Evolutionary conservation across 2,329 filamentous ascomycete genomes (phyloP).

Genomic region (Monosporascus sp.): DNA sequence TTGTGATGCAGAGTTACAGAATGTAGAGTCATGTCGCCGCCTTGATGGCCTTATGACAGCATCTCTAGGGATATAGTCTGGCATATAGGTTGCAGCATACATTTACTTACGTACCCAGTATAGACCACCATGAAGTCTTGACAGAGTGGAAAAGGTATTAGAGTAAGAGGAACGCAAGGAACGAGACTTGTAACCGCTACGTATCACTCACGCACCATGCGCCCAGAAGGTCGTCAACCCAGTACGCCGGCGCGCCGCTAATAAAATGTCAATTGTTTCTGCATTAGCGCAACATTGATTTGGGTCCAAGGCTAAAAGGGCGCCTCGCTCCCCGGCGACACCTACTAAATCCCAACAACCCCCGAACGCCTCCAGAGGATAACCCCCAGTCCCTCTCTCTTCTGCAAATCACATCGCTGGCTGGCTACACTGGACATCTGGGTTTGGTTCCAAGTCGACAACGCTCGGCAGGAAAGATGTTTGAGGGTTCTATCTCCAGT

Average conservation of each 20-base stretch:
- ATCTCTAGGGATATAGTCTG: neutral
- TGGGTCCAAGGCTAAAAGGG: neutral
- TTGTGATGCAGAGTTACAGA: neutral
- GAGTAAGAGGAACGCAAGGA: neutral
- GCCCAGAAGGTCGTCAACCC: neutral
- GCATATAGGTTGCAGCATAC: neutral
- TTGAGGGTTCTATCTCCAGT: constrained; percentile 18
- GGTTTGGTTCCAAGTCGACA: neutral
- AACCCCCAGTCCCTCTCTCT: neutral
- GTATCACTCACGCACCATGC: neutral
- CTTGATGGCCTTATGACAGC: neutral
- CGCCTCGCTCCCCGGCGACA: neutral
- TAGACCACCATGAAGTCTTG: neutral
- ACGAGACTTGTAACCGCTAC: neutral
- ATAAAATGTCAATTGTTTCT: constrained; percentile 6
- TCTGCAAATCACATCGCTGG: neutral
- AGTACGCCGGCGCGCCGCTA: neutral
- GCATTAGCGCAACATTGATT: constrained; percentile 13
- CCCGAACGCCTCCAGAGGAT: too few species aligned
- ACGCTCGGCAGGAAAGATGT: constrained; percentile 12
- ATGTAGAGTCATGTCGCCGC: neutral
- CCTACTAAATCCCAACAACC: neutral
- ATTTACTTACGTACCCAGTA: neutral
- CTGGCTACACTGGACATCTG: neutral
- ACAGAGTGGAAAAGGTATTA: neutral